Percentiles rank a stretch among this genome's conserved stretches.
These are phyloP conservation scores for Cyclotella baltica DNA, from an alignment of 108 stramenopile genomes.

Conservation along the genomic window DNA sequence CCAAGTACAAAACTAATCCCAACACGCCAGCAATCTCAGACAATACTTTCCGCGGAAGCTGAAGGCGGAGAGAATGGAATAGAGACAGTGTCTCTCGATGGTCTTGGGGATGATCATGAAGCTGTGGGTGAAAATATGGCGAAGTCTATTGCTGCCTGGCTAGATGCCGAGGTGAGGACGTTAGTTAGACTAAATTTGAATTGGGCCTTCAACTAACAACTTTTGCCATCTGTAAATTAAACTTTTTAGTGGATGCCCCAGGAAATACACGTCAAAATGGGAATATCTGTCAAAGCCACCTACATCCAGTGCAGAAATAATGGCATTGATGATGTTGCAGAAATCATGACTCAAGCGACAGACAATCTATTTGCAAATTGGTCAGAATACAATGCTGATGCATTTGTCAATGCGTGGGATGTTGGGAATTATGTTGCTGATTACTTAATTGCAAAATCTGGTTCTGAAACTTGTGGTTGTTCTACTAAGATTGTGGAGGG, in stretches of 20 bases:
- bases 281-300: slow-evolving; percentile 65
- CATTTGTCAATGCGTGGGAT: slow-evolving; percentile 91
- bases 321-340: slow-evolving; percentile 69
- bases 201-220: neutral
- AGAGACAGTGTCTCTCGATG: slow-evolving; percentile 44
- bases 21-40: neutral
- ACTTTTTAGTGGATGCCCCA: slow-evolving; percentile 90
- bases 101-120: slow-evolving; percentile 69
- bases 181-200: neutral
- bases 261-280: slow-evolving; percentile 79
- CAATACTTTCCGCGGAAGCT: neutral
- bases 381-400: slow-evolving; percentile 78
- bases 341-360: slow-evolving; percentile 79
- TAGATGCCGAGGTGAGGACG: slow-evolving; percentile 63
- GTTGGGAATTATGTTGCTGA: slow-evolving; percentile 85
- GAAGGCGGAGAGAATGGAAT: slow-evolving; percentile 33
- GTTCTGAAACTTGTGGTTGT: slow-evolving; percentile 80
- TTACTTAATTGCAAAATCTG: slow-evolving; percentile 69
- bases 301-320: slow-evolving; percentile 65
- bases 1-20: neutral
- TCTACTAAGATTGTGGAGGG: slow-evolving; percentile 60
- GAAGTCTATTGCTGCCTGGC: slow-evolving; percentile 68
- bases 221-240: too few species aligned
- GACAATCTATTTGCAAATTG: slow-evolving; percentile 71
- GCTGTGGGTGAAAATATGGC: slow-evolving; percentile 69